Evolutionary conservation across 495 filamentous ascomycete species (phyloP).

Genomic region (Massariosphaeria phaeospora): DNA sequence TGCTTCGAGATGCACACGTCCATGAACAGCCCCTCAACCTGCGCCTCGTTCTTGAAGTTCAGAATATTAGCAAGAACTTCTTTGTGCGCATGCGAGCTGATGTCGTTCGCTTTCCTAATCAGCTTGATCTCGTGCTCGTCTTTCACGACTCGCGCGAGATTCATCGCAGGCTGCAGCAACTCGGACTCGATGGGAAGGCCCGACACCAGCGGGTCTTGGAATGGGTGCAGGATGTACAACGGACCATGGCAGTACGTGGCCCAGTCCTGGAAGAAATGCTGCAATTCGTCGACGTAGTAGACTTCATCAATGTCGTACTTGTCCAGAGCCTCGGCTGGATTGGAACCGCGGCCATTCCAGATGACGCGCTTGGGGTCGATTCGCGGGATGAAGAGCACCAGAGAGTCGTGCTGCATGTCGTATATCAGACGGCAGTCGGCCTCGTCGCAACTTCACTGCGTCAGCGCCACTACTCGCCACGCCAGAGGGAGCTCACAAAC

Average conservation of each 20-base stretch:
- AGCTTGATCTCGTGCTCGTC: constrained; percentile 71
- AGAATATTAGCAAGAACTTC: constrained; percentile 58
- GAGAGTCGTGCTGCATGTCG: constrained; percentile 52
- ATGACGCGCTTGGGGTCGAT: constrained; percentile 53
- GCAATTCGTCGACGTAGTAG: constrained; percentile 15
- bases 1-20: constrained; percentile 63
- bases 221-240: constrained; percentile 33
- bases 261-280: constrained; percentile 26
- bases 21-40: constrained; percentile 73
- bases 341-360: constrained; percentile 57
- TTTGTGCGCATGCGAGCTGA: constrained; percentile 70
- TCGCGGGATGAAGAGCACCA: constrained; percentile 58
- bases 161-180: constrained; percentile 60
- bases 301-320: constrained; percentile 47
- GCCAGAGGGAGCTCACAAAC: constrained; percentile 10
- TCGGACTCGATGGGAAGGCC: constrained; percentile 39
- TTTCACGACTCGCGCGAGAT: constrained; percentile 71
- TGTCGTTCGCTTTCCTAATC: constrained; percentile 70
- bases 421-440: constrained; percentile 60
- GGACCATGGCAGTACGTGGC: constrained; percentile 10
- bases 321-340: constrained; percentile 47
- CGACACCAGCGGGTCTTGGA: constrained; percentile 16
- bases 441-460: constrained; percentile 45
- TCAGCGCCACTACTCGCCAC: constrained; percentile 5
- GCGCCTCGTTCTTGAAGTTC: constrained; percentile 66